Conservation (phyloP, 2,329 filamentous ascomycete species). For the Nemania sp. region DNA sequence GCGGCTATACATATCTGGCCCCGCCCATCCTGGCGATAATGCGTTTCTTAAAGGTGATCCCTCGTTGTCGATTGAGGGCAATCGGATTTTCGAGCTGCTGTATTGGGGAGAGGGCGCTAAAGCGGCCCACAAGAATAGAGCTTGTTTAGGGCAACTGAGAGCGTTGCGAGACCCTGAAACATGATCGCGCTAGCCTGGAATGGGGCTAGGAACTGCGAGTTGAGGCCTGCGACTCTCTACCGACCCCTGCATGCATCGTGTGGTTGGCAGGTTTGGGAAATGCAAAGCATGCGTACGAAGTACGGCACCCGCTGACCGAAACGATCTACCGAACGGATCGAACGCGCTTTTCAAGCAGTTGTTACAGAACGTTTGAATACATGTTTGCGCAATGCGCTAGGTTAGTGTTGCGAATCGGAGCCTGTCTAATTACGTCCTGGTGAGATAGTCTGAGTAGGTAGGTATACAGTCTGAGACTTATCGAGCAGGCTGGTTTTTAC, state of each 20-base stretch:
- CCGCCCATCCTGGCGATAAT: neutral
- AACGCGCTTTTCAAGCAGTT: too few species aligned
- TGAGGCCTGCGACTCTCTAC: too few species aligned
- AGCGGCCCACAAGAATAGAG: constrained; percentile 7
- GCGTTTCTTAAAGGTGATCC: neutral
- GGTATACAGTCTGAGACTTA: too few species aligned
- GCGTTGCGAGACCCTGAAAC: constrained; percentile 19
- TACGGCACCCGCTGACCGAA: constrained; percentile 10
- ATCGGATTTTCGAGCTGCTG: constrained; percentile 8
- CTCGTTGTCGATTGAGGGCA: neutral
- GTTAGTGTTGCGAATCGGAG: too few species aligned
- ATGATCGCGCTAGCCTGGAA: neutral
- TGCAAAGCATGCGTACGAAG: too few species aligned
- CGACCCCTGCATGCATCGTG: neutral
- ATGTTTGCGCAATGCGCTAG: too few species aligned
- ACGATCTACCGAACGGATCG: too few species aligned
- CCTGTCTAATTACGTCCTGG: too few species aligned
- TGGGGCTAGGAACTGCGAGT: neutral
- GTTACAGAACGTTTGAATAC: too few species aligned
- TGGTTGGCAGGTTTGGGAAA: too few species aligned
- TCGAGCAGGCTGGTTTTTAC: too few species aligned
- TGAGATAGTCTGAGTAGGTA: too few species aligned
- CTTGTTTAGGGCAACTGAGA: constrained; percentile 11
- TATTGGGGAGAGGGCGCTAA: constrained; percentile 17
- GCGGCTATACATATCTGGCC: neutral